phyloP scores from a whole-genome alignment of 2,329 filamentous ascomycete genomes.

The Penicillium oxalicum region DNA sequence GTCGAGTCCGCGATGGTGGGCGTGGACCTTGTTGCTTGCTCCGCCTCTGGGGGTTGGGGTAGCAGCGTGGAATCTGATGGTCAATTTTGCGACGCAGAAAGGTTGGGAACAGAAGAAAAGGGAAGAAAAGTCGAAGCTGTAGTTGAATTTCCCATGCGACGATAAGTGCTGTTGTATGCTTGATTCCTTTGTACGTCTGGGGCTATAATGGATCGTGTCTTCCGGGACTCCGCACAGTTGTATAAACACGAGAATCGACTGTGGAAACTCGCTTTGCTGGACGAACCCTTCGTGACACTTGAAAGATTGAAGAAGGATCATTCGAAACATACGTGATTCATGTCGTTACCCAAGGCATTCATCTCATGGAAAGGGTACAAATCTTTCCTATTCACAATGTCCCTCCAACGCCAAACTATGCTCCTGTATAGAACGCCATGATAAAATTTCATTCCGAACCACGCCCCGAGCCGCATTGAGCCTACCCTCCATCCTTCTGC shows the following conservation, averaged over 20 bases:
- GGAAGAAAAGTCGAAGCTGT: constrained; percentile 55
- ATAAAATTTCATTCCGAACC: too few relatives aligned
- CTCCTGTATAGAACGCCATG: constrained; percentile 9
- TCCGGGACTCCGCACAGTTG: too few relatives aligned
- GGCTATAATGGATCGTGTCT: not conserved
- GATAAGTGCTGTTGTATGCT: not conserved
- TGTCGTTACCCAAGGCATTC: too few relatives aligned
- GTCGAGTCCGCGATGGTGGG: constrained; percentile 76
- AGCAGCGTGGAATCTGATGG: constrained; percentile 65
- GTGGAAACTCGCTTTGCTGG: too few relatives aligned
- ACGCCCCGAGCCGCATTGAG: too few relatives aligned
- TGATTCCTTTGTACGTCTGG: not conserved
- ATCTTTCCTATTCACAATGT: too few relatives aligned
- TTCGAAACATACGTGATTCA: too few relatives aligned
- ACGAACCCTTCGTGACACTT: too few relatives aligned
- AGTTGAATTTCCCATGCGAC: not conserved
- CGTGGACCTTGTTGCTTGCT: constrained; percentile 59
- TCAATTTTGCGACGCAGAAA: constrained; percentile 64
- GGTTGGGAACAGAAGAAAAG: constrained; percentile 60
- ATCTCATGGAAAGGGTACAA: too few relatives aligned
- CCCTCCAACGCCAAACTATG: constrained; percentile 5
- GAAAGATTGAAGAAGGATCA: too few relatives aligned
- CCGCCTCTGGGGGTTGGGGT: constrained; percentile 68
- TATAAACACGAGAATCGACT: too few relatives aligned
- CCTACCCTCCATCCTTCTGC: too few relatives aligned